Conservation (phyloP, 768 basidiomycete species). For the Boletus rex-veris region DNA sequence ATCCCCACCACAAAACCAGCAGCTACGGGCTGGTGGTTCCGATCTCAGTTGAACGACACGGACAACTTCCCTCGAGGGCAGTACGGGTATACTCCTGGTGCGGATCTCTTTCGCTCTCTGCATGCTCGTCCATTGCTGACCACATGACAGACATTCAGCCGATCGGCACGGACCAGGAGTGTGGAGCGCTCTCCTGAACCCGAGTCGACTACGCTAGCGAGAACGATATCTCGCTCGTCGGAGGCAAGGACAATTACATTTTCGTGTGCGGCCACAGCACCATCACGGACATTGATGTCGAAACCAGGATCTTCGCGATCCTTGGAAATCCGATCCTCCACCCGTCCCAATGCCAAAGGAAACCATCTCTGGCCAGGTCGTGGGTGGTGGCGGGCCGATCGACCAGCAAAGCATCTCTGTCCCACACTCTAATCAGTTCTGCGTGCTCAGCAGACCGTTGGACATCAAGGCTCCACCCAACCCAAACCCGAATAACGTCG, state of each 20-base stretch:
- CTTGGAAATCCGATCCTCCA: background rate
- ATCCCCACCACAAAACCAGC: slow-evolving; percentile 9
- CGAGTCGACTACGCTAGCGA: background rate
- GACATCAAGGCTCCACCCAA: background rate
- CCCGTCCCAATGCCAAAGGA: background rate
- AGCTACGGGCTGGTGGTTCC: slow-evolving; percentile 13
- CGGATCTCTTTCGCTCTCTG: background rate
- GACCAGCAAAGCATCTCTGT: slow-evolving; percentile 4
- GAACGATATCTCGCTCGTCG: background rate
- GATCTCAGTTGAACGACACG: background rate
- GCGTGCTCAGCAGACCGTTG: slow-evolving; percentile 5
- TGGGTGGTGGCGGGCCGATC: background rate
- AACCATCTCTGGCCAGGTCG: background rate
- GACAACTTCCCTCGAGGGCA: slow-evolving; percentile 4
- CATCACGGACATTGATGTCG: slow-evolving; percentile 4
- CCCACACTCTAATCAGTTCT: background rate
- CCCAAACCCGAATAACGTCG: background rate
- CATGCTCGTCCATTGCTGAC: background rate
- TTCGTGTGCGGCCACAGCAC: slow-evolving; percentile 12
- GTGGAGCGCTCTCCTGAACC: background rate
- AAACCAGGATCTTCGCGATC: slow-evolving; percentile 1
- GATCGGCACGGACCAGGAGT: slow-evolving; percentile 1
- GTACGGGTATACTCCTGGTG: slow-evolving; percentile 1
- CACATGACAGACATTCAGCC: slow-evolving; percentile 3
- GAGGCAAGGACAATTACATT: slow-evolving; percentile 5